Evolutionary conservation across 768 basidiomycete genomes (phyloP).

Genomic region (Leucosporidium scottii): DNA sequence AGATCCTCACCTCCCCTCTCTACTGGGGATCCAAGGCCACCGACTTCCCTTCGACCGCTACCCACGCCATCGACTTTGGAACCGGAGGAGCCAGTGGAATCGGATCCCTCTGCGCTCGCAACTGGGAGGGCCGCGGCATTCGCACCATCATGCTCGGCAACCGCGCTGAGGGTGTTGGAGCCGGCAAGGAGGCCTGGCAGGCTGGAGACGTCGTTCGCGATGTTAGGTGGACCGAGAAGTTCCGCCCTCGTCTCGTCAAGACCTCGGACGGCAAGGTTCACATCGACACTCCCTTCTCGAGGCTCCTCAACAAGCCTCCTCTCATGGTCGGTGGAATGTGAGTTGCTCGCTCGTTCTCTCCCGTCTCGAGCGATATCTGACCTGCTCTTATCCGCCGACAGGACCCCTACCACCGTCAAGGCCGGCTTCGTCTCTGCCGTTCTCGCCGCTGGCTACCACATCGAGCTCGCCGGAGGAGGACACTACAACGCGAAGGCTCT

Average conservation of each 20-base stretch:
- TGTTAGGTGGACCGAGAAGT: slow-evolving; percentile 87
- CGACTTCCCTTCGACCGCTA: slow-evolving; percentile 78
- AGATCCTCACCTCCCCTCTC: slow-evolving; percentile 84
- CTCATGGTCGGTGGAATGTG: slow-evolving; percentile 98
- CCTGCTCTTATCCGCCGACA: neutral
- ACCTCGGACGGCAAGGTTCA: slow-evolving; percentile 88
- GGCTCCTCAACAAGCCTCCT: slow-evolving; percentile 89
- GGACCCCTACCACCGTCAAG: slow-evolving; percentile 88
- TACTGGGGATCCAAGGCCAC: slow-evolving; percentile 82
- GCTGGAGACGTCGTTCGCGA: slow-evolving; percentile 73
- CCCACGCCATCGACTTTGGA: slow-evolving; percentile 93
- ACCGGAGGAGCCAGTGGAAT: slow-evolving; percentile 91
- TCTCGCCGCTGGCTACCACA: slow-evolving; percentile 86
- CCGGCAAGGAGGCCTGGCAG: slow-evolving; percentile 69
- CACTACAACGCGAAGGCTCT: slow-evolving; percentile 89
- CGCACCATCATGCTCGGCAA: slow-evolving; percentile 86
- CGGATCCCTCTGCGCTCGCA: slow-evolving; percentile 79
- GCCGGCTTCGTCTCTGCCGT: slow-evolving; percentile 90
- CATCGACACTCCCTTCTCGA: slow-evolving; percentile 93
- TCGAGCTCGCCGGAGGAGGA: slow-evolving; percentile 95
- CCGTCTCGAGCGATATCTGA: neutral
- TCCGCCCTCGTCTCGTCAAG: slow-evolving; percentile 73
- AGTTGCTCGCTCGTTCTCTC: neutral
- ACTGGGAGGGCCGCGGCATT: slow-evolving; percentile 87
- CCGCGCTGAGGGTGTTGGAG: slow-evolving; percentile 65